Evolutionary conservation across 352 stramenopile species (phyloP), one percentile per base, ranked within the genome.

Genomic region (Pythium myriotylum): DNA sequence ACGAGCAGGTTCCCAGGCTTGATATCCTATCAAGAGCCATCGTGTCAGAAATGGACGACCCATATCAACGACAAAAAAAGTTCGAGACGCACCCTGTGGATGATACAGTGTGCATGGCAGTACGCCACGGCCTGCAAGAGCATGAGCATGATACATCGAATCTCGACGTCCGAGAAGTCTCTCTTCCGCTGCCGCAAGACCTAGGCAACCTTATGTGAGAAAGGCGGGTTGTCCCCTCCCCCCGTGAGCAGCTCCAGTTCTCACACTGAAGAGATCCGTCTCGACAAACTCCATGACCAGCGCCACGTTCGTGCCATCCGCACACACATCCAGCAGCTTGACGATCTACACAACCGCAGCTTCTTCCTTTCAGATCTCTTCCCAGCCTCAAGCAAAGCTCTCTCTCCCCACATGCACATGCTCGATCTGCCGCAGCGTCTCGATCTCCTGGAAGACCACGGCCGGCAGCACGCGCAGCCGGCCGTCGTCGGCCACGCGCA

Each of bases 241-340:
- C 5, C 10, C 29, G 10, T 35, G 29, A 47, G 19, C 23, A 55
- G 54, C 16, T 40, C n/a, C 8, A 16, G 19, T 24, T 50, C 66
- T 16, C 52, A 88, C 70, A 43, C 67, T 78, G 54, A 86, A 73
- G 16, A 94, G 70, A 54, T 91, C 80, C 0, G 63, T 73, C 53
- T 81, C 72, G 54, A 94, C 74, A 59, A 83, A 84, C 72, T 94
- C 84, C 51, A 94, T 71, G 46, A 92, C 81, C 26, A 94, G 65
- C 40, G 73, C 74, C 24, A 94, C 74, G 62, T 73, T 68, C 27
- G 67, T 67, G 40, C 79, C 82, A 48, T 91, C 82, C 0, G 77
- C 63, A 24, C 84, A 63, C 5, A 87, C 73, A 45, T 92, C 81
- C 43, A 79, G 45, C 41, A 92, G 61, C 67, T 85, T 77, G 10